Conservation (phyloP, 179 eudicot species). For the Kewa caespitosa region DNA sequence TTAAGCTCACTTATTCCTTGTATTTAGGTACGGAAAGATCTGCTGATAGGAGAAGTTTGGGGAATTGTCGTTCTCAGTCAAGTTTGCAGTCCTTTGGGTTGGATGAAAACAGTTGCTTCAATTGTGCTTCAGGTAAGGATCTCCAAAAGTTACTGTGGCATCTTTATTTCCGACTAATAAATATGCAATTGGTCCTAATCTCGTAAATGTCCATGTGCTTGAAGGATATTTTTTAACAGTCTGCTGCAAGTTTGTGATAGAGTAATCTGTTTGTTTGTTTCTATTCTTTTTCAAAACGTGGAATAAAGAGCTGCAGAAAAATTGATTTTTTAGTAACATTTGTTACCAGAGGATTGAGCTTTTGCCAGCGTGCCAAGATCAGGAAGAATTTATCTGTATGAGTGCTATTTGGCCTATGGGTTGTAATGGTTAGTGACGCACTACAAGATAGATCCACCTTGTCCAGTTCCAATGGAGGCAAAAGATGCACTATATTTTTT, state of each 20-base stretch:
- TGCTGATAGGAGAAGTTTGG: slow-evolving; percentile 31
- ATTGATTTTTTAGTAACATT: background rate
- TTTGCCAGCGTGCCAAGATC: no score
- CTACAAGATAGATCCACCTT: no score
- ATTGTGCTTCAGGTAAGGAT: slow-evolving; percentile 36
- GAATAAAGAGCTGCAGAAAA: slow-evolving; percentile 1
- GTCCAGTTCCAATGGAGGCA: no score
- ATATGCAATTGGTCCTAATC: background rate
- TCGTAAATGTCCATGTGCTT: background rate
- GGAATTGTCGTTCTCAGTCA: slow-evolving; percentile 39
- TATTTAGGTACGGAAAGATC: slow-evolving; percentile 29
- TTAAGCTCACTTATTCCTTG: slow-evolving; percentile 6
- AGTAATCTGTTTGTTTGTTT: background rate
- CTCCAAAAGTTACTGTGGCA: slow-evolving; percentile 5
- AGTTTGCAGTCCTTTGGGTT: slow-evolving; percentile 34
- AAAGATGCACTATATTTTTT: no score
- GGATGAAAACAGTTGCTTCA: slow-evolving; percentile 37
- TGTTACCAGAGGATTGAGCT: background rate
- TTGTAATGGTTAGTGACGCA: no score
- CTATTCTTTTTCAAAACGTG: background rate
- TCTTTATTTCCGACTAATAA: background rate
- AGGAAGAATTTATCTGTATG: no score
- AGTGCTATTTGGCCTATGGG: background rate
- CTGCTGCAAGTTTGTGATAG: slow-evolving; percentile 4
- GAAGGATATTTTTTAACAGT: background rate